phyloP scores from a whole-genome alignment of 2,329 filamentous ascomycete genomes.

The Shiraia bambusicola region DNA sequence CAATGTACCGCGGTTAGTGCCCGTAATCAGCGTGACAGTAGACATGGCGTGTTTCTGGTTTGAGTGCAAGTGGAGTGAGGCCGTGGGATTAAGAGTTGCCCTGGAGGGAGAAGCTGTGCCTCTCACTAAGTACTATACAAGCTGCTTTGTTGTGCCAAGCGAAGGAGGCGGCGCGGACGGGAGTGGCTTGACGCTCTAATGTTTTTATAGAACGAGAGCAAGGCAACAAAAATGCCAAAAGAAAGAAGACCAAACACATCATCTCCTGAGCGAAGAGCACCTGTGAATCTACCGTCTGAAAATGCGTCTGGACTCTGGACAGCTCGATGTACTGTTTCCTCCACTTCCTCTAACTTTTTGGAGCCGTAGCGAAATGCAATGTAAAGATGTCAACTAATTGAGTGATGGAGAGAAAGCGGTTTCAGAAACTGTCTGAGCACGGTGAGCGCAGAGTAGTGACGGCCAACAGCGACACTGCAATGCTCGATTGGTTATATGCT shows the following conservation, averaged over 20 bases:
- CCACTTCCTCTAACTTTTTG: constrained; percentile 25
- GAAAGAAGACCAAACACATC: constrained; percentile 17
- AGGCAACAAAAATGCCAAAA: constrained; percentile 17
- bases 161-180: background rate
- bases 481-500: background rate
- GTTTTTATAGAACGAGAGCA: constrained; percentile 22
- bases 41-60: no score
- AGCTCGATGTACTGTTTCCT: constrained; percentile 5
- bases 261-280: constrained; percentile 20
- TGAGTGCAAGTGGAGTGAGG: no score
- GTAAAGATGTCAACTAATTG: no score
- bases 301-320: constrained; percentile 22
- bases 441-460: background rate
- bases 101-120: no score
- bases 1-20: no score
- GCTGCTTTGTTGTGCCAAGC: no score
- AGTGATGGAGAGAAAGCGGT: no score
- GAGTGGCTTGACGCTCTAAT: constrained; percentile 21
- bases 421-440: no score
- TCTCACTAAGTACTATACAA: no score
- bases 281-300: constrained; percentile 5
- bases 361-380: background rate
- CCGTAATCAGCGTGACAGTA: no score
- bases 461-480: background rate
- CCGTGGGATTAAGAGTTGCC: no score